Conservation (phyloP, 2,329 filamentous ascomycete species). For the Cadophora luteo-olivacea region DNA sequence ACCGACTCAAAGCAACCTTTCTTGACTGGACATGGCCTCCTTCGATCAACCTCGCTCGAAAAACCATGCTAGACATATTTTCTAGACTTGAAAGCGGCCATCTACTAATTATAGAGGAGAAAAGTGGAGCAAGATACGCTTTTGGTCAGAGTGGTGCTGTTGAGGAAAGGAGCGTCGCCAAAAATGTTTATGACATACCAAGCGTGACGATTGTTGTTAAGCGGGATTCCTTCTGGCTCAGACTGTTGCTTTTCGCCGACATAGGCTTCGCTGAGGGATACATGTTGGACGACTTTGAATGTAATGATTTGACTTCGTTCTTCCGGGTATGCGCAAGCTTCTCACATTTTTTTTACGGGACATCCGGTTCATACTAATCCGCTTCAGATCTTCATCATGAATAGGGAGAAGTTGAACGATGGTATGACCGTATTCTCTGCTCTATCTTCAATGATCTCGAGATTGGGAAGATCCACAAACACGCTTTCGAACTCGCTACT, state of each 20-base stretch:
- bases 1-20: not conserved
- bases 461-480: not conserved
- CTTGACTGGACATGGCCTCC: slow-evolving; percentile 5
- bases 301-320: slow-evolving; percentile 15
- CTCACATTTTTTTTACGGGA: not conserved
- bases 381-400: slow-evolving; percentile 10
- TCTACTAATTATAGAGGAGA: slow-evolving; percentile 2
- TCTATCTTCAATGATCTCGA: slow-evolving; percentile 4
- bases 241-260: slow-evolving; percentile 11
- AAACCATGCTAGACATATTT: not conserved
- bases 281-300: slow-evolving; percentile 13
- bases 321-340: not conserved
- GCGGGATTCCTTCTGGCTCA: slow-evolving; percentile 12
- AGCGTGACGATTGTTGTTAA: slow-evolving; percentile 5
- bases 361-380: not conserved
- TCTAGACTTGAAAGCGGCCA: not conserved
- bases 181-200: not conserved
- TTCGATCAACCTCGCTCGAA: slow-evolving; percentile 1
- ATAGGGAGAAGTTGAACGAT: slow-evolving; percentile 5
- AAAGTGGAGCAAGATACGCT: not conserved
- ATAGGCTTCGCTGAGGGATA: slow-evolving; percentile 11
- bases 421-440: slow-evolving; percentile 4
- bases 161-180: not conserved
- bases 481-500: slow-evolving; percentile 44
- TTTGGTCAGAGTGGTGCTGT: not conserved